Evolutionary conservation across 1,284 basidiomycete genomes (phyloP), one percentile per base, ranked within the genome.

Genomic region (Puccinia triticina): DNA sequence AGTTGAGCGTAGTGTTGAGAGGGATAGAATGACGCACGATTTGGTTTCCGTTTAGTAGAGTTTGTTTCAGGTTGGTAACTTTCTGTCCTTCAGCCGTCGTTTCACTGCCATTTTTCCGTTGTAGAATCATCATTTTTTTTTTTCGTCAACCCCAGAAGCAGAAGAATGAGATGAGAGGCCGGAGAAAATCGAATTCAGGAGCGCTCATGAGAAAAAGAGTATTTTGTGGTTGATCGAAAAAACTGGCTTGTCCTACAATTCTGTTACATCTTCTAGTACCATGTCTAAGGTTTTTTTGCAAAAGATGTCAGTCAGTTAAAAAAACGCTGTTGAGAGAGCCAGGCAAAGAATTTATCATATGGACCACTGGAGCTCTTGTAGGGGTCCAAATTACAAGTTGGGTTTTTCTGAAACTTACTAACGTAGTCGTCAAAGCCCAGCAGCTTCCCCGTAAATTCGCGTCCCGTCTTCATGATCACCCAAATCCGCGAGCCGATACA

Each of bases 401-500:
- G 57, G 29, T 59, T 4, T n/a, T 59, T n/a, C n/a, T n/a, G 4
- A n/a, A 69, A 87, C 87, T 85, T 83, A 87, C 87, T 87, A 83
- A 87, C 87, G 74, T 86, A 87, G 84, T 87, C 87, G 73, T 87
- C 87, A 82, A 87, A 87, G 11, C 87, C 87, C 10, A 87, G 77
- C 57, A 87, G 77, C n/a, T 85, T 87, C 5, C 87, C 87, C 26
- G 85, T 85, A 82, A 87, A 86, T 83, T 87, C 87, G 40, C 87
- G 83, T 50, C 87, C 84, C 40, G 85, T 84, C 84, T 87, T 87
- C 86, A 87, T 87, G 59, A 87, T 84, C 50, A 87, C 86, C 87
- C 87, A 87, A 83, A 87, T 87, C 74, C 84, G 84, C 55, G 85
- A 86, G 50, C 87, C 87, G 82, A 87, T 86, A 83, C 87, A 87